phyloP scores from a whole-genome alignment of 257 asterid species.

The Coffea canephora region DNA sequence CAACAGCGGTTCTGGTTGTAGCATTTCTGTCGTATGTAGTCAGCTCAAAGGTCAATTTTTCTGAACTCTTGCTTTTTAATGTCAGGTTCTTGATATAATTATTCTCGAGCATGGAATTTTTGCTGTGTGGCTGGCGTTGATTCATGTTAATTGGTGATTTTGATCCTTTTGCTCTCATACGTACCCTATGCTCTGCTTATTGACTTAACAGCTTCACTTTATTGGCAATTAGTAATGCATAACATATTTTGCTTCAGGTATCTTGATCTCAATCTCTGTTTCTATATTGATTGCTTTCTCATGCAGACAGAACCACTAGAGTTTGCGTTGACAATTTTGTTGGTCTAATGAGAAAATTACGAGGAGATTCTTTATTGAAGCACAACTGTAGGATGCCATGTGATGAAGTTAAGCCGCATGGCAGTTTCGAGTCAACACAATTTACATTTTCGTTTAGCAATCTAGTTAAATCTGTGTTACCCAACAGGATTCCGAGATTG shows the following conservation, averaged over 20 bases:
- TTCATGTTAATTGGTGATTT: background rate
- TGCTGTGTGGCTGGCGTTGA: background rate
- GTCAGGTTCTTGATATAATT: background rate
- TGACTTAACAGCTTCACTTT: background rate
- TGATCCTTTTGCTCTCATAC: background rate
- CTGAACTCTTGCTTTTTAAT: background rate
- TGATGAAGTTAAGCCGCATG: conserved; percentile 4
- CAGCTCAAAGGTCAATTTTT: background rate
- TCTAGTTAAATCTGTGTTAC: conserved; percentile 17
- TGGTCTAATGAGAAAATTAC: background rate
- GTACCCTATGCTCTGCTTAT: background rate
- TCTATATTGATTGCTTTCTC: background rate
- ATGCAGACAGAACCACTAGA: background rate
- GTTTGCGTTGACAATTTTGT: background rate
- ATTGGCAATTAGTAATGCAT: background rate
- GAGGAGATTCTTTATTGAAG: background rate
- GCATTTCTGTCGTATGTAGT: background rate
- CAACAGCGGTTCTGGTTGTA: background rate
- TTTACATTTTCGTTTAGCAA: conserved; percentile 26
- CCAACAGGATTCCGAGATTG: conserved; percentile 37
- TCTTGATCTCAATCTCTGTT: background rate
- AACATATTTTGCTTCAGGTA: background rate
- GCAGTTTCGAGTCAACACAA: conserved; percentile 20
- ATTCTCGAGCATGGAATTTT: background rate
- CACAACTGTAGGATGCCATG: background rate